These are phyloP conservation scores for Ceratocystis harringtonii DNA, from an alignment of 2,329 filamentous ascomycete species.

Conservation along the genomic window DNA sequence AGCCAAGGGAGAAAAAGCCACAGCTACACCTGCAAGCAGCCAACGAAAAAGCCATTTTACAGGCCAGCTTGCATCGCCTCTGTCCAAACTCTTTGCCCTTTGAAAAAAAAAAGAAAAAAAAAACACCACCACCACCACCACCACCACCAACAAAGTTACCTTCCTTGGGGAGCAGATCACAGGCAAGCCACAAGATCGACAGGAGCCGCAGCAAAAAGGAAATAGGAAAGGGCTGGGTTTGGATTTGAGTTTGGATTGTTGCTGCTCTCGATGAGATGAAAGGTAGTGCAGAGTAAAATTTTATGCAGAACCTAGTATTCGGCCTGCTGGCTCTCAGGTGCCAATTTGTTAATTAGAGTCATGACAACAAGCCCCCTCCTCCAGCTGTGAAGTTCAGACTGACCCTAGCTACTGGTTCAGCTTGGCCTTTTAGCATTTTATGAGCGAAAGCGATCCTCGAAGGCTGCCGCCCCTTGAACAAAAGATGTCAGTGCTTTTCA, in stretches of 20 bases:
- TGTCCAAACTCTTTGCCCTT: not conserved
- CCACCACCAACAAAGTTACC: too few species aligned
- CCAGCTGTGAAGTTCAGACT: not conserved
- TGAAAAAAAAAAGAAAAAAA: not conserved
- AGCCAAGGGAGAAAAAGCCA: not conserved
- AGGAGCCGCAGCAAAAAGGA: conserved; percentile 4
- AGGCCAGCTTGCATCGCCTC: not conserved
- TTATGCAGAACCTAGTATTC: not conserved
- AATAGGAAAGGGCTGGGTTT: conserved; percentile 1
- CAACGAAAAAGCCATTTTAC: not conserved
- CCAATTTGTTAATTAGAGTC: not conserved
- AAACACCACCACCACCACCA: too few species aligned
- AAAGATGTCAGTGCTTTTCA: not conserved
- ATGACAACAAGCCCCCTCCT: not conserved
- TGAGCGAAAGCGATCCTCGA: not conserved
- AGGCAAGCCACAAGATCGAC: conserved; percentile 5
- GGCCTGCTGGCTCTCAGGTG: not conserved
- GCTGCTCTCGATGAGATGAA: not conserved
- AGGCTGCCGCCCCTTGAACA: not conserved
- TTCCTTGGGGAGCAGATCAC: not conserved
- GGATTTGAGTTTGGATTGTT: not conserved
- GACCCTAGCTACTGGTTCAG: not conserved
- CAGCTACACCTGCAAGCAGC: not conserved
- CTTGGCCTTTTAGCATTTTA: conserved; percentile 4
- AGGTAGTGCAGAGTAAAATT: not conserved